Conservation (phyloP, 257 asterid genomes). For the Ophiorrhiza pumila region DNA sequence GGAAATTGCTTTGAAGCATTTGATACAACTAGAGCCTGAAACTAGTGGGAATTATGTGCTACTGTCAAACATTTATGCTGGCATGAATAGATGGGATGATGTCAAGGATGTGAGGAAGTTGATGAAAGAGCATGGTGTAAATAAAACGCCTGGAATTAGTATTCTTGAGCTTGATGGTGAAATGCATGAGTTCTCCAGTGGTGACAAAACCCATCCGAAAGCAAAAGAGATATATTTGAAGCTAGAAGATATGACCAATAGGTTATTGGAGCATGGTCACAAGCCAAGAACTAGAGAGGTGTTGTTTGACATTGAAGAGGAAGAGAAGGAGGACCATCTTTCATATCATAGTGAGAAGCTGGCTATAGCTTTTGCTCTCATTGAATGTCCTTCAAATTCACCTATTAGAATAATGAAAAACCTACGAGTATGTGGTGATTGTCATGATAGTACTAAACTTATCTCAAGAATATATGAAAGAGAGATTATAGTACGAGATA, state of each 20-base stretch:
- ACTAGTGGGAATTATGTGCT: constrained; percentile 63
- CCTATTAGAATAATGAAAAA: constrained; percentile 57
- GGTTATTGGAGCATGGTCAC: constrained; percentile 48
- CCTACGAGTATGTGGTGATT: constrained; percentile 59
- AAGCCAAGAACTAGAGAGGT: constrained; percentile 51
- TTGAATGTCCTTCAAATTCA: constrained; percentile 30
- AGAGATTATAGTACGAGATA: constrained; percentile 62
- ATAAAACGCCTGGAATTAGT: constrained; percentile 60
- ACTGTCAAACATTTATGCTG: constrained; percentile 58
- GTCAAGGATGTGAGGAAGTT: constrained; percentile 38
- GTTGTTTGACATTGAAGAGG: constrained; percentile 70
- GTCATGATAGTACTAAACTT: constrained; percentile 52
- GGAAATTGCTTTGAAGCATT: constrained; percentile 40
- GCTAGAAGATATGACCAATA: constrained; percentile 49
- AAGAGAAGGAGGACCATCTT: constrained; percentile 58
- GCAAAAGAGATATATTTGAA: constrained; percentile 40
- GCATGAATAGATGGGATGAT: constrained; percentile 57
- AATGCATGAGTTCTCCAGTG: constrained; percentile 58
- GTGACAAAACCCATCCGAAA: constrained; percentile 52
- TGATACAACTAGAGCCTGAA: constrained; percentile 50
- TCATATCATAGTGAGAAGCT: constrained; percentile 59
- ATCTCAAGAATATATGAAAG: constrained; percentile 39
- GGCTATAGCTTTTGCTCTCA: constrained; percentile 60
- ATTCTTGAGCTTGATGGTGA: constrained; percentile 51
- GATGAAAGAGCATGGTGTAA: constrained; percentile 54